These are phyloP conservation scores for Tremella fuciformis DNA, from an alignment of 768 basidiomycete species.

Conservation along the genomic window DNA sequence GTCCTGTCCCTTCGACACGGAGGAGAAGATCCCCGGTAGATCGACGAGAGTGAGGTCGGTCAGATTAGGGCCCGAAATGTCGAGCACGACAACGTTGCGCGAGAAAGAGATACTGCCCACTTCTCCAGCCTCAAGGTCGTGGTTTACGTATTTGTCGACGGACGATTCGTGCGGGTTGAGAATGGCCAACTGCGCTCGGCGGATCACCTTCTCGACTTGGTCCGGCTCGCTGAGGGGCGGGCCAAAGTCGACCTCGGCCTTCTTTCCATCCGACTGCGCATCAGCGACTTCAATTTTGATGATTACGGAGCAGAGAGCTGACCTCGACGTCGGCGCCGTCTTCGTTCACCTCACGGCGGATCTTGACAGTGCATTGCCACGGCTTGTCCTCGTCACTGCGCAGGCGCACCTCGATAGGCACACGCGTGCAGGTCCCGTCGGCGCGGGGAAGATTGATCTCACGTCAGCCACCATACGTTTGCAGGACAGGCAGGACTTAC, in stretches of 20 bases:
- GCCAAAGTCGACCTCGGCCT: too few relatives aligned
- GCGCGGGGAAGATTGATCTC: constrained; percentile 22
- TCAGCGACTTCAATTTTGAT: constrained; percentile 1
- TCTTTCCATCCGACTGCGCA: constrained; percentile 49
- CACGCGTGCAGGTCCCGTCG: constrained; percentile 14
- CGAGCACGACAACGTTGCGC: too few relatives aligned
- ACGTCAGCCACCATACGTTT: not conserved
- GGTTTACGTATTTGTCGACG: not conserved
- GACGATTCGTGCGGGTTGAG: not conserved
- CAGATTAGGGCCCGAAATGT: constrained; percentile 14
- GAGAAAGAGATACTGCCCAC: not conserved
- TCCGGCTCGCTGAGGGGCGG: too few relatives aligned
- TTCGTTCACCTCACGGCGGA: constrained; percentile 9
- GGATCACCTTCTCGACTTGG: too few relatives aligned
- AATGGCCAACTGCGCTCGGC: not conserved
- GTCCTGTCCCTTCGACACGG: constrained; percentile 53
- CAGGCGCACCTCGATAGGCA: constrained; percentile 16
- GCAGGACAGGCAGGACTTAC: not conserved
- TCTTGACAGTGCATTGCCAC: constrained; percentile 13
- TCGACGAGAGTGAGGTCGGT: constrained; percentile 46
- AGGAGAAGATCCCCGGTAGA: constrained; percentile 61
- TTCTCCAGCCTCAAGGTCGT: not conserved
- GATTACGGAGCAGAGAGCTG: not conserved
- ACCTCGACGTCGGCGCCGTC: not conserved
- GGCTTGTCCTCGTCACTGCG: constrained; percentile 9